These are phyloP conservation scores for Cercospora zeae-maydis DNA, from an alignment of 2,329 filamentous ascomycete genomes.

Conservation along the genomic window DNA sequence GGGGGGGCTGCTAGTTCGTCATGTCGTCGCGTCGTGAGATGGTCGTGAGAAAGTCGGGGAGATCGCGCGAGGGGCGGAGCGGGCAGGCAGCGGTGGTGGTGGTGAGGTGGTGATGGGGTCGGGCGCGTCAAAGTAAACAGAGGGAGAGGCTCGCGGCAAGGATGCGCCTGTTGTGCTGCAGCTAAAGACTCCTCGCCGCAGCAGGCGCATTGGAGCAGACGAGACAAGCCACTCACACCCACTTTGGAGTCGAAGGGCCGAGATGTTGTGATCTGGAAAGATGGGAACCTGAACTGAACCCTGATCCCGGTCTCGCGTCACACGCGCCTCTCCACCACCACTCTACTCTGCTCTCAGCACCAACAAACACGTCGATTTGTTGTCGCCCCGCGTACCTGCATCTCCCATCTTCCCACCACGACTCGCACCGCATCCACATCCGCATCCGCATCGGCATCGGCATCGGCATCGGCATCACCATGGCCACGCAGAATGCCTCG, in stretches of 20 bases:
- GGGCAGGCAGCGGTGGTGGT: background rate
- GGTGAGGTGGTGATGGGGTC: background rate
- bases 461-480: constrained; percentile 21
- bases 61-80: background rate
- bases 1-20: constrained; percentile 5
- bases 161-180: background rate
- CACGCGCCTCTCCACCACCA: background rate
- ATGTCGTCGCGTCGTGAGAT: constrained; percentile 14
- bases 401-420: background rate
- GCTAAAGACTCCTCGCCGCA: background rate
- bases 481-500: constrained; percentile 44
- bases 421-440: background rate
- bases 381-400: background rate
- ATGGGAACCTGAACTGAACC: background rate
- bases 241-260: background rate
- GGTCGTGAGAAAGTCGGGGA: constrained; percentile 9
- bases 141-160: background rate
- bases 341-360: no score
- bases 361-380: constrained; percentile 1
- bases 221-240: background rate
- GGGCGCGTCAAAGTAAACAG: background rate
- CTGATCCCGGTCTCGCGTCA: background rate
- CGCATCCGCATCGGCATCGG: background rate
- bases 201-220: background rate
- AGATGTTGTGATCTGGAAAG: background rate